Percentiles rank a stretch among this genome's conserved stretches.
These are phyloP conservation scores for Paraleonurus japonicus DNA, from an alignment of 257 asterid genomes.

Conservation along the genomic window DNA sequence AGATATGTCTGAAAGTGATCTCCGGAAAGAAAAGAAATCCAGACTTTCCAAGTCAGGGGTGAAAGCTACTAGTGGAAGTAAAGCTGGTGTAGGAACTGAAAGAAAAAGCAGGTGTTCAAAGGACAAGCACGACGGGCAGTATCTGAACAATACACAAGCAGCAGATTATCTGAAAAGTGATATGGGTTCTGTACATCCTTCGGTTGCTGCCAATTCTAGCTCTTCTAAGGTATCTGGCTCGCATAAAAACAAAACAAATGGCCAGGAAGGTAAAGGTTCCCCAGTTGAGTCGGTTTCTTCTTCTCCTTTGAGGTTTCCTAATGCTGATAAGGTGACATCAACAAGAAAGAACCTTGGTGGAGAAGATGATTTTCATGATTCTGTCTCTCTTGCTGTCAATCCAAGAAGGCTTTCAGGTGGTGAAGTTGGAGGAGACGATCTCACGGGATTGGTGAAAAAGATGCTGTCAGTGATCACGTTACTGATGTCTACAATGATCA, in stretches of 20 bases:
- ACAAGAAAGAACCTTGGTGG: slow-evolving; percentile 39
- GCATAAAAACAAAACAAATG: slow-evolving; percentile 54
- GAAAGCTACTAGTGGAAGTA: slow-evolving; percentile 54
- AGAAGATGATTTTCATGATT: slow-evolving; percentile 49
- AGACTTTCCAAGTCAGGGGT: slow-evolving; percentile 63
- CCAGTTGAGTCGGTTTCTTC: slow-evolving; percentile 98
- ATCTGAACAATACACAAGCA: slow-evolving; percentile 39
- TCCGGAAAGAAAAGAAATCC: slow-evolving; percentile 72
- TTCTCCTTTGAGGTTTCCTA: slow-evolving; percentile 67
- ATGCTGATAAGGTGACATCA: slow-evolving; percentile 44
- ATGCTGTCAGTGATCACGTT: slow-evolving; percentile 36
- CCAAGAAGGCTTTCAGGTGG: slow-evolving; percentile 51
- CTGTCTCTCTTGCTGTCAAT: slow-evolving; percentile 37
- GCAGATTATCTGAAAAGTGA: slow-evolving; percentile 60
- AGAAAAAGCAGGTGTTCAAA: slow-evolving; percentile 40
- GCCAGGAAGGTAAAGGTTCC: slow-evolving; percentile 75
- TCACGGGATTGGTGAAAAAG: slow-evolving; percentile 38
- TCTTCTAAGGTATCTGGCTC: slow-evolving; percentile 97
- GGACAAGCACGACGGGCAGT: slow-evolving; percentile 40
- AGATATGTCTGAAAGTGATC: slow-evolving; percentile 48
- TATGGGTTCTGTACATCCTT: slow-evolving; percentile 53
- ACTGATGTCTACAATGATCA: slow-evolving; percentile 30
- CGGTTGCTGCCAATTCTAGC: slow-evolving; percentile 91
- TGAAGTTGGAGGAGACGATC: slow-evolving; percentile 45
- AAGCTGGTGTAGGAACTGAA: slow-evolving; percentile 36